phyloP scores from a whole-genome alignment of 1,139 yeast genomes.

The Groenewaldozyma sp. region DNA sequence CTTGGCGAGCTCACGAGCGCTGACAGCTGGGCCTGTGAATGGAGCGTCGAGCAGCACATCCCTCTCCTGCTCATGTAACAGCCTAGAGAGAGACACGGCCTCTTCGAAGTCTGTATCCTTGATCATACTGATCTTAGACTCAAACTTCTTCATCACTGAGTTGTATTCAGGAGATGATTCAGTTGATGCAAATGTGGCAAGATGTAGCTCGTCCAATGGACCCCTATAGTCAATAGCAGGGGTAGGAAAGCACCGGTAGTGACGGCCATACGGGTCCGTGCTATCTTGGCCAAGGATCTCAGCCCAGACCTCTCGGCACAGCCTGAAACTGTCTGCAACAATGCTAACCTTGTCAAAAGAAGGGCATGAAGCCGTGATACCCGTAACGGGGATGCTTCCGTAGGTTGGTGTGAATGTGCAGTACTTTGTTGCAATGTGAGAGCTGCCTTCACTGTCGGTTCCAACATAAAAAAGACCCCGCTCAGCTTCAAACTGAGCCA shows the following conservation, averaged over 20 bases:
- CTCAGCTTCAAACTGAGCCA: neutral
- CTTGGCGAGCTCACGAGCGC: neutral
- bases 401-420: slow-evolving; percentile 11
- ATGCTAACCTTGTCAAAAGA: slow-evolving; percentile 13
- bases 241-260: slow-evolving; percentile 8
- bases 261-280: slow-evolving; percentile 7
- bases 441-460: slow-evolving; percentile 8
- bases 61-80: slow-evolving; percentile 1
- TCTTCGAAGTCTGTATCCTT: neutral
- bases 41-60: neutral
- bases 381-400: slow-evolving; percentile 13
- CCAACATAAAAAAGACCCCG: slow-evolving; percentile 4
- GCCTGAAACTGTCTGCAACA: slow-evolving; percentile 11
- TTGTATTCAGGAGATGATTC: neutral
- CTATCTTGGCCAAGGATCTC: slow-evolving; percentile 9
- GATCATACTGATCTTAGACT: neutral
- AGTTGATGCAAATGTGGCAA: neutral
- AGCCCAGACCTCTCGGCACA: slow-evolving; percentile 16
- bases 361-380: slow-evolving; percentile 11
- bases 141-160: neutral
- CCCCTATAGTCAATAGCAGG: slow-evolving; percentile 12
- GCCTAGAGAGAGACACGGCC: neutral
- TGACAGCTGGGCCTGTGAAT: neutral
- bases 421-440: slow-evolving; percentile 2
- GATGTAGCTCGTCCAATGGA: slow-evolving; percentile 1